Evolutionary conservation across 176 grass and related monocot genomes (phyloP).

Genomic region (Bothriochloa decipiens): DNA sequence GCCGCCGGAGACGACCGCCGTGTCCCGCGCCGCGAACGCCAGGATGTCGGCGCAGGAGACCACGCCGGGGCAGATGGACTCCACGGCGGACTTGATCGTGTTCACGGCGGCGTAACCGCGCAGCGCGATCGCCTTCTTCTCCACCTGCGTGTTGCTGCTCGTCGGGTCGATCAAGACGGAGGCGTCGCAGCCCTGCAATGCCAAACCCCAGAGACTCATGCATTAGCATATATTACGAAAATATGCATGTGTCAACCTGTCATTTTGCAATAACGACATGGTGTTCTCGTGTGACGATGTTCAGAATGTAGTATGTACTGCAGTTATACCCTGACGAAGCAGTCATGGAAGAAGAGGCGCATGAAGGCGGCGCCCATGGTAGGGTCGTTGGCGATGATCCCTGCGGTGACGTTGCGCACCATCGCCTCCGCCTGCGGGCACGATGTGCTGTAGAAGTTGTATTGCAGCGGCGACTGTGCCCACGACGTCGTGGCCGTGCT

Average conservation of each 20-base stretch:
- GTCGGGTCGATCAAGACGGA: constrained; percentile 11
- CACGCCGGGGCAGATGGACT: no score
- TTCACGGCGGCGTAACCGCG: constrained; percentile 52
- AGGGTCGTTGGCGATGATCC: neutral
- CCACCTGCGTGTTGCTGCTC: constrained; percentile 20
- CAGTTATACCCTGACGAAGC: constrained; percentile 57
- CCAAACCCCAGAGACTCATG: no score
- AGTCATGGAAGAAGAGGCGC: constrained; percentile 74
- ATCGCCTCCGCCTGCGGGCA: constrained; percentile 2
- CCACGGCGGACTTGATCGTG: constrained; percentile 45
- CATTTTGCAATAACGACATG: no score
- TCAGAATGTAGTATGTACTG: no score
- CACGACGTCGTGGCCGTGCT: neutral
- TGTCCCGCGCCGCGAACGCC: constrained; percentile 64
- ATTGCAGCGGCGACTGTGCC: neutral
- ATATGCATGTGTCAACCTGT: no score
- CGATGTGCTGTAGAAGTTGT: neutral
- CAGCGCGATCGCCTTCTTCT: constrained; percentile 56
- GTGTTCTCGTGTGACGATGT: no score
- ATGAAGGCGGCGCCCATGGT: constrained; percentile 45
- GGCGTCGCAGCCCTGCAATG: constrained; percentile 32
- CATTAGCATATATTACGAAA: neutral
- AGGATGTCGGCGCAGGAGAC: constrained; percentile 78
- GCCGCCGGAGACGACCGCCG: constrained; percentile 34
- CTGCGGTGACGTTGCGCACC: neutral